A percentile compares a stretch with the other conserved stretches of the same genome.
These are phyloP conservation scores for Flaveria trinervia DNA, from an alignment of 129 eudicot genomes.

Conservation along the genomic window DNA sequence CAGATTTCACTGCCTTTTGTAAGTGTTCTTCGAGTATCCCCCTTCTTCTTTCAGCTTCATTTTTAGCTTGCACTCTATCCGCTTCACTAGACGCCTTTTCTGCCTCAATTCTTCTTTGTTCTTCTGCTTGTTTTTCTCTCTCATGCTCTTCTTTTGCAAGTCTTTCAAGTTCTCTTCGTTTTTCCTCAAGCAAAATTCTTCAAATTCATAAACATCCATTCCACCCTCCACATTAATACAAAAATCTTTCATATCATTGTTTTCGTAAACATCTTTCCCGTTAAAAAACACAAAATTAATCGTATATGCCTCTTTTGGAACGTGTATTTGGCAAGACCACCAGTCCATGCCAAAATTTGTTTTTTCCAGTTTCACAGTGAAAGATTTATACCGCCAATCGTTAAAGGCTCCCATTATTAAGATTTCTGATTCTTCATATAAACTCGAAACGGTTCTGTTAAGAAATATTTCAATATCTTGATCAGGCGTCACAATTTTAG, in stretches of 20 bases:
- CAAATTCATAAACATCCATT: conserved; percentile 70
- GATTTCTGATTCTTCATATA: conserved; percentile 69
- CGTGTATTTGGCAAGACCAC: conserved; percentile 94
- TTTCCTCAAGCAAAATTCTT: conserved; percentile 90
- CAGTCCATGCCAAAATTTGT: conserved; percentile 75
- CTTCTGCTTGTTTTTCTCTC: conserved; percentile 67
- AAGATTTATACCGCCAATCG: conserved; percentile 90
- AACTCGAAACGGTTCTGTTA: conserved; percentile 64
- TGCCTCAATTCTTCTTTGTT: conserved; percentile 72
- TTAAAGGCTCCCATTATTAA: conserved; percentile 90
- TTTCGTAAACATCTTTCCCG: conserved; percentile 87
- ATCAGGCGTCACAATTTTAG: conserved; percentile 67
- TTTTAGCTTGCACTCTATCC: conserved; percentile 73
- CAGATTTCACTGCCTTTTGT: conserved; percentile 49
- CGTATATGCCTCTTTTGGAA: conserved; percentile 90
- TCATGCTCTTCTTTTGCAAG: conserved; percentile 71
- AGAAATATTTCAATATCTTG: conserved; percentile 75
- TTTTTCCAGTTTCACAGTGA: conserved; percentile 65
- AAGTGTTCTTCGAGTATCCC: conserved; percentile 57
- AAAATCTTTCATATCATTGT: conserved; percentile 81
- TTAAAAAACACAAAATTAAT: conserved; percentile 87
- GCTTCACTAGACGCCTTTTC: conserved; percentile 73
- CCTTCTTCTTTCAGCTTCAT: conserved; percentile 65
- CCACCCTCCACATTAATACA: conserved; percentile 77
- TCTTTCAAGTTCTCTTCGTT: conserved; percentile 73